These are phyloP conservation scores for Helenozyma rhizophorensis DNA, from an alignment of 805 yeast species.

Conservation along the genomic window DNA sequence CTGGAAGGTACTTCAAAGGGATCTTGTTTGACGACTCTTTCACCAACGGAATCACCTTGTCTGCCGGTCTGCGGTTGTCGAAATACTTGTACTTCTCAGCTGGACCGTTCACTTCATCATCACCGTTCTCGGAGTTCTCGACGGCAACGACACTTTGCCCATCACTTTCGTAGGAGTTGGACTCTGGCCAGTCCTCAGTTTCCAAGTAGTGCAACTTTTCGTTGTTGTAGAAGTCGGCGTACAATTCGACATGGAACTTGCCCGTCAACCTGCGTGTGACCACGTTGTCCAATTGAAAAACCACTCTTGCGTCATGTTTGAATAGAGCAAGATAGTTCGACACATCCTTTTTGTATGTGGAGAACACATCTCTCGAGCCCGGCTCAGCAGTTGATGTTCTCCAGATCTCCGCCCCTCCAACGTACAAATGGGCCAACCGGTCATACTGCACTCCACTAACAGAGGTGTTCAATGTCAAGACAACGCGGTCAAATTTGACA, in stretches of 20 bases:
- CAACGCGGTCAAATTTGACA: slow-evolving; percentile 47
- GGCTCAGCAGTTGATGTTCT: slow-evolving; percentile 70
- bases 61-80: slow-evolving; percentile 32
- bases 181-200: slow-evolving; percentile 1
- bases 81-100: slow-evolving; percentile 20
- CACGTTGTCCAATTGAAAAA: slow-evolving; percentile 62
- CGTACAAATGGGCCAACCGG: slow-evolving; percentile 57
- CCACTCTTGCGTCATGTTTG: slow-evolving; percentile 33
- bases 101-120: neutral
- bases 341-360: slow-evolving; percentile 58
- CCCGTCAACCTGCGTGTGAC: slow-evolving; percentile 56
- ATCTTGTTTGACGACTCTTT: slow-evolving; percentile 21
- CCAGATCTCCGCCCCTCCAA: slow-evolving; percentile 69
- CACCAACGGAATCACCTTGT: slow-evolving; percentile 36
- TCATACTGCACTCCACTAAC: slow-evolving; percentile 58
- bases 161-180: neutral
- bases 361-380: slow-evolving; percentile 37
- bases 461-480: slow-evolving; percentile 51
- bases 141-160: neutral
- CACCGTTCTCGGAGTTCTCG: neutral
- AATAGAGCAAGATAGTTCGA: slow-evolving; percentile 53
- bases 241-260: slow-evolving; percentile 48
- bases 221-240: slow-evolving; percentile 43
- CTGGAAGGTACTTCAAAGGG: slow-evolving; percentile 47
- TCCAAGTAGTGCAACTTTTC: slow-evolving; percentile 6